Conservation (phyloP, 164 flowering plant species). For the Umbilicus rupestris region DNA sequence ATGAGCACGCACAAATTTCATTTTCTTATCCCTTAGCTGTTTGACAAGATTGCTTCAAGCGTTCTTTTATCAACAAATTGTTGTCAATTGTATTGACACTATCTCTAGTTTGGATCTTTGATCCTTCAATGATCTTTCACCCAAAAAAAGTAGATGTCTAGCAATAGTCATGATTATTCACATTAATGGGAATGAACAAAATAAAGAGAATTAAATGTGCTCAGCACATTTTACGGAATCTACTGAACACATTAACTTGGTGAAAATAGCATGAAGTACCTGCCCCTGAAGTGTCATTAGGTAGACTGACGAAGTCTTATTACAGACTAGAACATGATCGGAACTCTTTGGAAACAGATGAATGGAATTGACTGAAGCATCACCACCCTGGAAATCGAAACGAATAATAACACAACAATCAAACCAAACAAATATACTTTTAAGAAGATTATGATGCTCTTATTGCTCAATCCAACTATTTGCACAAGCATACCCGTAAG, state of each 20-base stretch:
- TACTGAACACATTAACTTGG: neutral
- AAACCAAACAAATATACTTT: neutral
- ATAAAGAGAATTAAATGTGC: neutral
- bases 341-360: conserved; percentile 86
- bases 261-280: conserved; percentile 33
- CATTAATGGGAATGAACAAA: too few relatives aligned
- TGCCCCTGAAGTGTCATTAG: conserved; percentile 98
- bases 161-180: neutral
- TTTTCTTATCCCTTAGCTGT: neutral
- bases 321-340: conserved; percentile 88
- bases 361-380: conserved; percentile 92
- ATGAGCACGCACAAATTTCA: neutral
- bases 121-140: neutral
- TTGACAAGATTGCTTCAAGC: neutral
- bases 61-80: neutral
- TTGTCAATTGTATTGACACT: neutral
- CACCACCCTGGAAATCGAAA: conserved; percentile 67
- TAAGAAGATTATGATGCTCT: neutral
- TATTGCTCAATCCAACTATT: neutral
- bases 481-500: conserved; percentile 45
- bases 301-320: conserved; percentile 89
- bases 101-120: neutral
- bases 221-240: neutral
- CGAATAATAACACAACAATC: conserved; percentile 2
- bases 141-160: neutral